Evolutionary conservation across 2,329 filamentous ascomycete genomes (phyloP).

Genomic region (Aspergillus intermedius): DNA sequence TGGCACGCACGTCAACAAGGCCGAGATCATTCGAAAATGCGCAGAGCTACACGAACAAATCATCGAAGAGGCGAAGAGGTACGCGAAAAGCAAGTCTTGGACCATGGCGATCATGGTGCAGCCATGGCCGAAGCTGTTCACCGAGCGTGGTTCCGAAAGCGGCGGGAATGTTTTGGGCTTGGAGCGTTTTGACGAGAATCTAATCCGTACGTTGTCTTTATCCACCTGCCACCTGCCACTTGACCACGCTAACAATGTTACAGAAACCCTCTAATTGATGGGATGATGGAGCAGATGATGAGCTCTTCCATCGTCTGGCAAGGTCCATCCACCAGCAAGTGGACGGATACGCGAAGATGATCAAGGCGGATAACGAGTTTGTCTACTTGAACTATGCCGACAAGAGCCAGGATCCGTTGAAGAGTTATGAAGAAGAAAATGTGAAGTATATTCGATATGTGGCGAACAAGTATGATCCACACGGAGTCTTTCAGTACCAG

Average conservation of each 20-base stretch:
- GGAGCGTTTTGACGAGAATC: constrained; percentile 25
- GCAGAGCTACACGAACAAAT: constrained; percentile 12
- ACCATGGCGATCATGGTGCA: constrained; percentile 30
- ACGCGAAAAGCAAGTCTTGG: constrained; percentile 13
- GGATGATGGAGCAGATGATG: constrained; percentile 28
- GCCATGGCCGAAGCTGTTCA: constrained; percentile 34
- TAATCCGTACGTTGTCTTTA: constrained; percentile 9
- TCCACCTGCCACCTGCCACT: background rate
- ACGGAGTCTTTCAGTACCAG: constrained; percentile 21
- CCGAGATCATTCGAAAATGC: constrained; percentile 11
- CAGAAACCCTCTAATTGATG: constrained; percentile 20
- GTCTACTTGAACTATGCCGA: constrained; percentile 46
- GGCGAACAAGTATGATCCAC: constrained; percentile 19
- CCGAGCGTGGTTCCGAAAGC: constrained; percentile 27
- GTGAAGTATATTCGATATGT: constrained; percentile 21
- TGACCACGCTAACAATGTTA: constrained; percentile 17
- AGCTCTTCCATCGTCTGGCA: constrained; percentile 22
- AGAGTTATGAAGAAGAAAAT: constrained; percentile 37
- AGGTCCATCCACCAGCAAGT: constrained; percentile 22
- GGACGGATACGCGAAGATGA: constrained; percentile 20
- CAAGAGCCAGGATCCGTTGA: constrained; percentile 36
- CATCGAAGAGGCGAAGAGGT: constrained; percentile 12
- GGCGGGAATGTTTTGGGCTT: constrained; percentile 32
- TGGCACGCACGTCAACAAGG: constrained; percentile 16
- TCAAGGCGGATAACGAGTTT: constrained; percentile 24